Conservation (phyloP, 805 yeast species). For the Sugiyamaella smithiae region DNA sequence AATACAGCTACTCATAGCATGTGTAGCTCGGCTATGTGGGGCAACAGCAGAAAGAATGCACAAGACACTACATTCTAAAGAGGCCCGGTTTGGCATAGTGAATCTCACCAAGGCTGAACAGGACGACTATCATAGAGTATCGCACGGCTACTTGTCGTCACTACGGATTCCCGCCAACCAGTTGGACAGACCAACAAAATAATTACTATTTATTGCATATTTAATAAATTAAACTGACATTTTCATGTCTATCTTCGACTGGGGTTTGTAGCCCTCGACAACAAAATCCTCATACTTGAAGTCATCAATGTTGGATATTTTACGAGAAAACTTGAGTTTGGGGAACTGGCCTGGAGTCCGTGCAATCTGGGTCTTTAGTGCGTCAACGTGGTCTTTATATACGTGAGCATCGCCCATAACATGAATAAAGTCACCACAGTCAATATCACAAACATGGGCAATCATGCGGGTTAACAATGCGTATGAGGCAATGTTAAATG, state of each 20-base stretch:
- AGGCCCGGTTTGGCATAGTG: too few species aligned
- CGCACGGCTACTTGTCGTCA: too few species aligned
- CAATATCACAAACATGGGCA: conserved; percentile 92
- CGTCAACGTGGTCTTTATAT: conserved; percentile 89
- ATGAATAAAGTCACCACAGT: conserved; percentile 92
- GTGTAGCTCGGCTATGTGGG: neutral
- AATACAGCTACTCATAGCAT: neutral
- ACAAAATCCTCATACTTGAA: conserved; percentile 87
- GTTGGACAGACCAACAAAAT: too few species aligned
- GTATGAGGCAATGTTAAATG: conserved; percentile 96
- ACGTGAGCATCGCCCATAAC: conserved; percentile 97
- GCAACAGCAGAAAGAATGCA: neutral
- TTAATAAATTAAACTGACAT: conserved; percentile 85
- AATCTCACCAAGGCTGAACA: too few species aligned
- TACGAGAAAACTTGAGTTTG: conserved; percentile 63
- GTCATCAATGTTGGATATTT: conserved; percentile 74
- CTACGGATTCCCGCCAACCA: too few species aligned
- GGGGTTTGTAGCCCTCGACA: conserved; percentile 75
- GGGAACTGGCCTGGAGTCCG: conserved; percentile 84
- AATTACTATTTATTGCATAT: too few species aligned
- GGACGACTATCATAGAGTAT: too few species aligned
- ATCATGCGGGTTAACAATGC: conserved; percentile 91
- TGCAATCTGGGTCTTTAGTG: conserved; percentile 71
- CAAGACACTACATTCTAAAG: neutral
- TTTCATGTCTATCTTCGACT: conserved; percentile 84